Base-by-base conservation (phyloP, 2,329 filamentous ascomycete genomes). In the Pyrenophora teres region DNA sequence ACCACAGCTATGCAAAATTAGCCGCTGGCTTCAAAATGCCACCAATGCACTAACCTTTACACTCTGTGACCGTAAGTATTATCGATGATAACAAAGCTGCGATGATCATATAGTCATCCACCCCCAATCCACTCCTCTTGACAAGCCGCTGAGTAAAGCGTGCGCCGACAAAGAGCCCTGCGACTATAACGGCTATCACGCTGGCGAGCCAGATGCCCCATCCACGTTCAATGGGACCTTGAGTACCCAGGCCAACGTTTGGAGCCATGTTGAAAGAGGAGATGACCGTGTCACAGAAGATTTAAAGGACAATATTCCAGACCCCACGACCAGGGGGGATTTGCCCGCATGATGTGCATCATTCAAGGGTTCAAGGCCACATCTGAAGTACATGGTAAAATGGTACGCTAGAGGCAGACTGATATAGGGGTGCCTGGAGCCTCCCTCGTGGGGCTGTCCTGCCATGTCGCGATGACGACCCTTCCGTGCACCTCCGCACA, bases 91-190 rank as follows among this genome's bases (percentile, higher is more conserved):
- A 25, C 32, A 64, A 45, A 21, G 63, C 56, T 8, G 53, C 56
- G 6, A 66, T 51, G n/a, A 66, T 64, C 54, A 60, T 57, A 32
- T 63, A 63, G 41, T 66, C 62, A 36, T 66, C 62, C 41, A 57
- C 30, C 16, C 62, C 63, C 1, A 64, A n/a, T 3, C 62, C 56
- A 21, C 45, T 59, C 18, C 50, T 52, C 48, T 59, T 64, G 37
- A 55, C 37, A 8, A 52, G 33, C 25, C 63, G 51, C 36, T 66
- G 62, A 10, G 46, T 16, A 27, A 66, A 36, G 43, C 63, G 47
- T 23, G 58, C 62, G 15, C 31, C 39, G 2, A 66, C 58, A 35
- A 64, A 66, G 2, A 60, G 23, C 6, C 54, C 53, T 25, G 61
- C 56, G 3, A 64, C 44, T 1, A 59, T 37, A 13, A 66, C 60